Conservation (phyloP, 2,329 filamentous ascomycete species). For the Fusarium pseudograminearum region DNA sequence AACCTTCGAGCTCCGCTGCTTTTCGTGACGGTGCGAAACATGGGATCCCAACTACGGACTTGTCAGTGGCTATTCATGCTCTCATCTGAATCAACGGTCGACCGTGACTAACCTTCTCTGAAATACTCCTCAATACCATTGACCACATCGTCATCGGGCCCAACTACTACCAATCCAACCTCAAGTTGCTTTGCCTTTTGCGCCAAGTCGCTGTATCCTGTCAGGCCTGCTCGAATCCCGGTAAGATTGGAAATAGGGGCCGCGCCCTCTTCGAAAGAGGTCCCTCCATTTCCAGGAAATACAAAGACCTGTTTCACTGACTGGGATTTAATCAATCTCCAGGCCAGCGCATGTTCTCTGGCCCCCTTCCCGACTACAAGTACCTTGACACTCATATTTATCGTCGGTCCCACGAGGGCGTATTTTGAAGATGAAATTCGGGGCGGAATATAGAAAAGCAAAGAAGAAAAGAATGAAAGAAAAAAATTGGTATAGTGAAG, state of each 20-base stretch:
- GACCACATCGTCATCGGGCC: conserved; percentile 79
- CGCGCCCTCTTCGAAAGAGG: conserved; percentile 55
- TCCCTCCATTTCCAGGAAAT: conserved; percentile 76
- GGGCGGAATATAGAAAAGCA: neutral
- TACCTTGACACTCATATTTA: conserved; percentile 52
- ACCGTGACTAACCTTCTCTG: conserved; percentile 20
- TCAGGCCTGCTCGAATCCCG: conserved; percentile 47
- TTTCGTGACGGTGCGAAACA: conserved; percentile 77
- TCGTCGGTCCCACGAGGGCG: neutral
- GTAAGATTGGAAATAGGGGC: conserved; percentile 70
- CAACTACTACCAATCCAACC: conserved; percentile 77
- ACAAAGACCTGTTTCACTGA: conserved; percentile 69
- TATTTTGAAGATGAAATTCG: no score
- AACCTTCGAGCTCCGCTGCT: conserved; percentile 80
- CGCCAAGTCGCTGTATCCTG: conserved; percentile 73
- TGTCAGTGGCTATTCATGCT: neutral
- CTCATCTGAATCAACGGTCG: neutral
- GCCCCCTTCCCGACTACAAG: conserved; percentile 81
- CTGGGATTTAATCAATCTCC: conserved; percentile 76
- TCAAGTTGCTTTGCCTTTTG: conserved; percentile 69
- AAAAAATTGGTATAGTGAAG: neutral
- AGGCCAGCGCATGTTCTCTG: conserved; percentile 80
- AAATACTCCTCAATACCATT: conserved; percentile 81
- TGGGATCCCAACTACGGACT: conserved; percentile 64
- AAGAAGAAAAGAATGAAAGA: neutral